A percentile compares a stretch with the other conserved stretches of the same genome.
phyloP scores from a whole-genome alignment of 805 yeast genomes.

The Candida ipomoeae region DNA sequence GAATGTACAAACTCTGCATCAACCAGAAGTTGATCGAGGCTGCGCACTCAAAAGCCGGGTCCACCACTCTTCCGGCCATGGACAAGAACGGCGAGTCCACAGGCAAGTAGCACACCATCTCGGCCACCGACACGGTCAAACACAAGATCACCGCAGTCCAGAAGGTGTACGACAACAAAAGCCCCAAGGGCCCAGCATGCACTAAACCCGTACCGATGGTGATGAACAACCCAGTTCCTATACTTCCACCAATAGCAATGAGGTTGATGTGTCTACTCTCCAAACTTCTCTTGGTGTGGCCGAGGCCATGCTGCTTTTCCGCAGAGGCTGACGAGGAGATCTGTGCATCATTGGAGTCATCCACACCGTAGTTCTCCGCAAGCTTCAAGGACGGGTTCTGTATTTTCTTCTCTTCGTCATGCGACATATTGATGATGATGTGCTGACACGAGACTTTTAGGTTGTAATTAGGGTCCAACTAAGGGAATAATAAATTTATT shows the following conservation, averaged over 20 bases:
- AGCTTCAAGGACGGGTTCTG: conserved; percentile 5
- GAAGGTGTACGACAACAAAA: conserved; percentile 28
- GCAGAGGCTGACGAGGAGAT: conserved; percentile 3
- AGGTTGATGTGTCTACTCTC: conserved; percentile 34
- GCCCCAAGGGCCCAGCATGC: conserved; percentile 33
- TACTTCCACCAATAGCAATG: conserved; percentile 39
- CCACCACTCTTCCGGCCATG: conserved; percentile 37
- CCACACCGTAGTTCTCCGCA: conserved; percentile 8
- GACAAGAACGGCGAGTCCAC: conserved; percentile 34
- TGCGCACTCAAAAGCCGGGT: conserved; percentile 33
- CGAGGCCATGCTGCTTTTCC: not conserved
- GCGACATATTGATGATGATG: not conserved
- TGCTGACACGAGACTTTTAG: not conserved
- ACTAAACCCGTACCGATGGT: conserved; percentile 32
- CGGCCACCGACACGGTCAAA: conserved; percentile 35
- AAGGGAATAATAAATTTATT: not conserved
- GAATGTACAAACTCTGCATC: conserved; percentile 39
- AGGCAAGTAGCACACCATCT: conserved; percentile 36
- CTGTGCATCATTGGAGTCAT: conserved; percentile 8
- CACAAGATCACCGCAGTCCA: conserved; percentile 30
- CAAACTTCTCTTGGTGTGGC: conserved; percentile 16
- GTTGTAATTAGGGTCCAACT: not conserved
- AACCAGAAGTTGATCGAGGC: conserved; percentile 38
- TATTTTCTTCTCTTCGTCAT: conserved; percentile 8
- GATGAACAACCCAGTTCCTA: conserved; percentile 37